These are phyloP conservation scores for Xylariaceae sp. DNA, from an alignment of 2,329 filamentous ascomycete genomes.

Conservation along the genomic window DNA sequence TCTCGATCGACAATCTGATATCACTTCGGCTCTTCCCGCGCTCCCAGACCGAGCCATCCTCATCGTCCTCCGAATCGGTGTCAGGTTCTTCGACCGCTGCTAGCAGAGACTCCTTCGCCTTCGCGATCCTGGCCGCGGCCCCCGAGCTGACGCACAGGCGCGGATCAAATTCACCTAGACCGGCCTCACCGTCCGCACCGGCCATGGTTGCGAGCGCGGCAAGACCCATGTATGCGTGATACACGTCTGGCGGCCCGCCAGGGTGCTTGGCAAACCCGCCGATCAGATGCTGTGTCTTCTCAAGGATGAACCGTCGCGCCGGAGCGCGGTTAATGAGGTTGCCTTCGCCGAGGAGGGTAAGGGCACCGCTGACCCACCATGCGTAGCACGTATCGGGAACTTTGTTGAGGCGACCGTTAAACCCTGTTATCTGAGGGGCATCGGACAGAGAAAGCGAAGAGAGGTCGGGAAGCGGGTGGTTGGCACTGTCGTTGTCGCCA, in stretches of 20 bases:
- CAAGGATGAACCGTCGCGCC: slow-evolving; percentile 79
- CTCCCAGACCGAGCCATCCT: too few relatives aligned
- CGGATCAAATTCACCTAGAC: slow-evolving; percentile 74
- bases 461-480: slow-evolving; percentile 42
- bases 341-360: slow-evolving; percentile 64
- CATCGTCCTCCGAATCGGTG: too few relatives aligned
- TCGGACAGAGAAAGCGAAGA: slow-evolving; percentile 44
- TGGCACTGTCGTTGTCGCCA: slow-evolving; percentile 49
- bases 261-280: slow-evolving; percentile 80
- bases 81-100: too few relatives aligned
- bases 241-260: slow-evolving; percentile 74
- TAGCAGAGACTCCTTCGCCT: slow-evolving; percentile 50
- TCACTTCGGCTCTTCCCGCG: too few relatives aligned
- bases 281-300: slow-evolving; percentile 84
- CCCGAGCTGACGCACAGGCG: slow-evolving; percentile 75
- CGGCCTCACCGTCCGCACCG: slow-evolving; percentile 54
- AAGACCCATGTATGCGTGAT: slow-evolving; percentile 88
- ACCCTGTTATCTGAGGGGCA: slow-evolving; percentile 57
- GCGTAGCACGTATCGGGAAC: slow-evolving; percentile 93
- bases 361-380: slow-evolving; percentile 83
- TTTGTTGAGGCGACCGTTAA: slow-evolving; percentile 92
- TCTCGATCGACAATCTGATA: too few relatives aligned
- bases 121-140: slow-evolving; percentile 56
- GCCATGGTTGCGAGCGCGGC: slow-evolving; percentile 76
- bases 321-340: slow-evolving; percentile 63